Percentiles rank a stretch among this genome's conserved stretches.
phyloP scores from a whole-genome alignment of 257 asterid genomes.

The Solanum bulbocastanum region DNA sequence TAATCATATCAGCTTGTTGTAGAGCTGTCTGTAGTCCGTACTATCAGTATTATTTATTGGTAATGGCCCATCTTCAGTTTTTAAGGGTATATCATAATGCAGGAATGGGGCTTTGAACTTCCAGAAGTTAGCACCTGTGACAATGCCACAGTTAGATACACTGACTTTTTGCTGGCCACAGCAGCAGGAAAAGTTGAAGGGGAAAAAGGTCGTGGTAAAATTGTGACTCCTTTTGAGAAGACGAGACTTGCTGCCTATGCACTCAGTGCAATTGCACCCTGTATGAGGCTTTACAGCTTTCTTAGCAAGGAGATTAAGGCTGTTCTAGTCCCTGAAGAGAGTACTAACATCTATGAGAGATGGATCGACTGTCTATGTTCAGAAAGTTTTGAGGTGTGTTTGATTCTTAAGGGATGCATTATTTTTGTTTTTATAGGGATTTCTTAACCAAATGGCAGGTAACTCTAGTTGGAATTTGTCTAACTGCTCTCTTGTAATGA shows the following conservation, averaged over 20 bases:
- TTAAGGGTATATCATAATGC: not conserved
- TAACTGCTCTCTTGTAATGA: slow-evolving; percentile 11
- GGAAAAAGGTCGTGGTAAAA: slow-evolving; percentile 35
- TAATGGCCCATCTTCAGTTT: not conserved
- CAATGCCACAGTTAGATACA: slow-evolving; percentile 36
- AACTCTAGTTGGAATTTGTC: slow-evolving; percentile 2
- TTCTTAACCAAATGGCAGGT: not conserved
- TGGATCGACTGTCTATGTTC: slow-evolving; percentile 50
- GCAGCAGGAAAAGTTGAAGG: slow-evolving; percentile 55
- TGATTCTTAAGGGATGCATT: not conserved
- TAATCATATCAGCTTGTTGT: not conserved
- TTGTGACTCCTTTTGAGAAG: slow-evolving; percentile 63
- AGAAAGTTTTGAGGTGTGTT: slow-evolving; percentile 43
- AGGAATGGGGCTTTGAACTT: slow-evolving; percentile 69
- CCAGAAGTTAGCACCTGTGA: slow-evolving; percentile 31
- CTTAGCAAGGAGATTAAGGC: slow-evolving; percentile 37
- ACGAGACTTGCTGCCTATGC: slow-evolving; percentile 62
- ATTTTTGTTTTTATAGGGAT: not conserved
- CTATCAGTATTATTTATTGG: not conserved
- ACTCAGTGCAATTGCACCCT: slow-evolving; percentile 52
- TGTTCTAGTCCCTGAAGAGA: slow-evolving; percentile 30
- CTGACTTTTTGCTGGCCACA: slow-evolving; percentile 56
- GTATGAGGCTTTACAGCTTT: slow-evolving; percentile 61
- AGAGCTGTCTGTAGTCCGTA: not conserved
- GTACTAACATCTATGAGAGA: slow-evolving; percentile 38